Conservation (phyloP, 106 monocot species). For the Iris macrosiphon region DNA sequence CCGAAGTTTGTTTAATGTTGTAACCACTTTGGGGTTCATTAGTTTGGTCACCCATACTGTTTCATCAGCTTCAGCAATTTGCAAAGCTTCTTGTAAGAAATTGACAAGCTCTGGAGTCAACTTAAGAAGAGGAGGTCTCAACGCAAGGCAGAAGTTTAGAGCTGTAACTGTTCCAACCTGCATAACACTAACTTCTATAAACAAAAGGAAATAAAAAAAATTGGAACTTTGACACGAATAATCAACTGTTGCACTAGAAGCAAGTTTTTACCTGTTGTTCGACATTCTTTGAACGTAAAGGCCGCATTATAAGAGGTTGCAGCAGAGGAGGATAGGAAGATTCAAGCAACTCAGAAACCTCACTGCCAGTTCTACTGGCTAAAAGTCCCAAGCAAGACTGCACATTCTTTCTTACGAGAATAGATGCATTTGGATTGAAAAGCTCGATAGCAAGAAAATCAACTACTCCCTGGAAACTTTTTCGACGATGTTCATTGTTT, state of each 20-base stretch:
- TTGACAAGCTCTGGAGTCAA: slow-evolving; percentile 84
- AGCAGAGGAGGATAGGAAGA: slow-evolving; percentile 75
- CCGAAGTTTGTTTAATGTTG: slow-evolving; percentile 91
- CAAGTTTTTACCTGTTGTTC: slow-evolving; percentile 99
- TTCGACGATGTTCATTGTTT: slow-evolving; percentile 80
- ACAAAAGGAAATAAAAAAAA: slow-evolving; percentile 6
- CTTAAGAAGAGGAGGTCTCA: slow-evolving; percentile 97
- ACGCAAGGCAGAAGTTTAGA: slow-evolving; percentile 89
- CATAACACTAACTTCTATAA: no score
- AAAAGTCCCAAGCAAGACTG: slow-evolving; percentile 88
- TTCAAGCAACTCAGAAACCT: slow-evolving; percentile 96
- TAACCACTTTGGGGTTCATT: slow-evolving; percentile 86
- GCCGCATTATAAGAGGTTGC: slow-evolving; percentile 86
- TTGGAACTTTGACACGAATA: no score
- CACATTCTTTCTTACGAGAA: slow-evolving; percentile 84
- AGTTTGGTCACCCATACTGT: slow-evolving; percentile 91
- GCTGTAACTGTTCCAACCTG: slow-evolving; percentile 98
- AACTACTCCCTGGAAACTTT: slow-evolving; percentile 96
- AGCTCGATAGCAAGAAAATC: slow-evolving; percentile 90
- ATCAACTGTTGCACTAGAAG: no score
- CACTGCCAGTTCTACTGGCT: slow-evolving; percentile 96
- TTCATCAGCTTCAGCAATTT: slow-evolving; percentile 99
- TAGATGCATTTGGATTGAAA: slow-evolving; percentile 95
- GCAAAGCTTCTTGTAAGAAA: slow-evolving; percentile 96
- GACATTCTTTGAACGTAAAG: slow-evolving; percentile 77